Percentiles rank a stretch among this genome's conserved stretches.
Evolutionary conservation across 352 stramenopile species (phyloP).

Genomic region (Peronospora belbahrii): DNA sequence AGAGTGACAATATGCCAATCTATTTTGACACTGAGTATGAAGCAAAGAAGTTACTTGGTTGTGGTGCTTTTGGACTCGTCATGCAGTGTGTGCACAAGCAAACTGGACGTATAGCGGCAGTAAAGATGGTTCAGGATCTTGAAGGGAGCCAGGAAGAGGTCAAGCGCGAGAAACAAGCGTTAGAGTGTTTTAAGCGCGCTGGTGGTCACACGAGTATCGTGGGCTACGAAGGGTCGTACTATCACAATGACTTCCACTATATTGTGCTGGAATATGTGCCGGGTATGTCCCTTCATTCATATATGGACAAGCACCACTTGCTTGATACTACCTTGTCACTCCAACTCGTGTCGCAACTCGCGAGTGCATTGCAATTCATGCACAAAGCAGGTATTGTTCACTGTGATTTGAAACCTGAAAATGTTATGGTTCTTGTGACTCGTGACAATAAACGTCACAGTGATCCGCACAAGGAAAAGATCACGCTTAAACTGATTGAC

Average conservation of each 20-base stretch:
- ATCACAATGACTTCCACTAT: conserved; percentile 76
- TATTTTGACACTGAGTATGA: conserved; percentile 71
- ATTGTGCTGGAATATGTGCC: conserved; percentile 71
- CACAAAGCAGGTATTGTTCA: conserved; percentile 58
- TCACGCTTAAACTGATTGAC: conserved; percentile 82
- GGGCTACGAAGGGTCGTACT: conserved; percentile 51
- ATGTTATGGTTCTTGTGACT: conserved; percentile 58
- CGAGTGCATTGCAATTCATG: conserved; percentile 65
- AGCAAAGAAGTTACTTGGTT: conserved; percentile 49
- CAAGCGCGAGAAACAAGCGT: conserved; percentile 47
- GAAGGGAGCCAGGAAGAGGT: conserved; percentile 47
- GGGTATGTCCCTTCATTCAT: conserved; percentile 63
- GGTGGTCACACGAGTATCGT: conserved; percentile 65
- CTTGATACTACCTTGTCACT: conserved; percentile 40
- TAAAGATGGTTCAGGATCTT: conserved; percentile 75
- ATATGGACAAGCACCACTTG: conserved; percentile 43
- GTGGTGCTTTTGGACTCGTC: conserved; percentile 72
- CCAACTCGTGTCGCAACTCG: conserved; percentile 51
- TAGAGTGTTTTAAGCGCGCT: conserved; percentile 39
- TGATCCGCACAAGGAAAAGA: conserved; percentile 16
- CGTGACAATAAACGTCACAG: neutral
- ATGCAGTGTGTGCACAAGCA: conserved; percentile 72
- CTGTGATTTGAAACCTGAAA: conserved; percentile 86
- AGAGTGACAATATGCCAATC: conserved; percentile 13
- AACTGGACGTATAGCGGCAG: conserved; percentile 48